A percentile compares a stretch with the other conserved stretches of the same genome.
These are phyloP conservation scores for Colletotrichum magnum DNA, from an alignment of 2,329 filamentous ascomycete species.

Conservation along the genomic window DNA sequence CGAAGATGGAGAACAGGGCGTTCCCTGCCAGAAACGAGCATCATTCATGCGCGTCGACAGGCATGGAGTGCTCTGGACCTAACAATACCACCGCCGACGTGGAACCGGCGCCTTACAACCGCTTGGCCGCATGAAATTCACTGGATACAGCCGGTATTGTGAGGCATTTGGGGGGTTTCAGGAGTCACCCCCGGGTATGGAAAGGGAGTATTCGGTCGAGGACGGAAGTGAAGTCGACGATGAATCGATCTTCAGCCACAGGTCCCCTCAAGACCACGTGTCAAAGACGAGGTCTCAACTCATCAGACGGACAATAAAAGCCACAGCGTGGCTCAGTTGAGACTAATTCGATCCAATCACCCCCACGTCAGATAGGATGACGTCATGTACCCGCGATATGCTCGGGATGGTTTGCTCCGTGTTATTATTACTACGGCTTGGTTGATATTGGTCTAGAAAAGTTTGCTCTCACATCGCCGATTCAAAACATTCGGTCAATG, in stretches of 20 bases:
- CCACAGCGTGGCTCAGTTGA: constrained; percentile 9
- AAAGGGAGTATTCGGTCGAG: not conserved
- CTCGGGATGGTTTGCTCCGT: not conserved
- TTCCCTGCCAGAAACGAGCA: constrained; percentile 35
- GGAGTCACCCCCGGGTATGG: constrained; percentile 4
- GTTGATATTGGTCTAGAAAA: constrained; percentile 13
- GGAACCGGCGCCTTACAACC: constrained; percentile 31
- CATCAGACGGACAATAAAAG: not conserved
- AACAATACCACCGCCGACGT: constrained; percentile 15
- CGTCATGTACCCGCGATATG: not conserved
- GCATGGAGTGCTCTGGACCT: constrained; percentile 21
- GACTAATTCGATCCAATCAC: not conserved
- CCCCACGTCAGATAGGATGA: not conserved
- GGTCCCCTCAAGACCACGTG: constrained; percentile 8
- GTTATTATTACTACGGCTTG: not conserved
- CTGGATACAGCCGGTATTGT: constrained; percentile 18
- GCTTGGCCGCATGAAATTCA: constrained; percentile 37
- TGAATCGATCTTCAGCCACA: constrained; percentile 9
- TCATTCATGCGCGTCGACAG: constrained; percentile 35
- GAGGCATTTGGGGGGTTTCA: constrained; percentile 33
- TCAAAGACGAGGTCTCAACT: not conserved
- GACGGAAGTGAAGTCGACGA: constrained; percentile 3
- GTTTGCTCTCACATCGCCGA: constrained; percentile 2
- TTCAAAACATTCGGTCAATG: not conserved
- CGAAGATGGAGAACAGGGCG: constrained; percentile 12